A percentile compares a stretch with the other conserved stretches of the same genome.
phyloP scores from a whole-genome alignment of 805 yeast genomes.

The Starmerella scarabaei region DNA sequence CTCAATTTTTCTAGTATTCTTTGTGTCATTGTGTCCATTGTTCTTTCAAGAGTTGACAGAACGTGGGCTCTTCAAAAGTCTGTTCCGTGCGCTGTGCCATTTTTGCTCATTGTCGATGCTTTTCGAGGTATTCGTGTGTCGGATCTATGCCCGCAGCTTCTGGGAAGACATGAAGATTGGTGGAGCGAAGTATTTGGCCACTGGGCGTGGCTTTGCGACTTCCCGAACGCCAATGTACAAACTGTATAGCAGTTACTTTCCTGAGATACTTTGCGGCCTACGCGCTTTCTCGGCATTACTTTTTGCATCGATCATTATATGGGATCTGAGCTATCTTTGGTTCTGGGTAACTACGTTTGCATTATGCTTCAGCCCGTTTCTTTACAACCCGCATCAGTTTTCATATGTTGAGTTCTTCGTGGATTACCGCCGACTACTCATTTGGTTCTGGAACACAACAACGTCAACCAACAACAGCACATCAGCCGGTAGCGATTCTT shows the following conservation, averaged over 20 bases:
- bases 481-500: constrained; percentile 38
- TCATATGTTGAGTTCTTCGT: constrained; percentile 77
- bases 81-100: constrained; percentile 50
- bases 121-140: constrained; percentile 69
- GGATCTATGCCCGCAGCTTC: constrained; percentile 59
- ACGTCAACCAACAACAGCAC: not conserved
- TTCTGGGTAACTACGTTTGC: constrained; percentile 85
- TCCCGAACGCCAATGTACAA: constrained; percentile 52
- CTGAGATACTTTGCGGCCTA: constrained; percentile 43
- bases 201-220: constrained; percentile 76
- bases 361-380: constrained; percentile 70
- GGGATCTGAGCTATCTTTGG: constrained; percentile 81
- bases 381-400: constrained; percentile 91
- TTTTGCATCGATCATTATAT: constrained; percentile 47
- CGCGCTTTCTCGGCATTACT: constrained; percentile 39
- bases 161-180: constrained; percentile 58
- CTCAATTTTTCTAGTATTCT: constrained; percentile 62
- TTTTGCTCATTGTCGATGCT: constrained; percentile 59
- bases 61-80: constrained; percentile 59
- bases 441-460: constrained; percentile 41
- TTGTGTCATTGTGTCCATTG: constrained; percentile 61
- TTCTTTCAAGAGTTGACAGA: constrained; percentile 67
- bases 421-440: constrained; percentile 72
- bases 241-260: constrained; percentile 55
- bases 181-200: constrained; percentile 70